Conservation (phyloP, 345 rosid genomes). For the Bruguiera sexangula region DNA sequence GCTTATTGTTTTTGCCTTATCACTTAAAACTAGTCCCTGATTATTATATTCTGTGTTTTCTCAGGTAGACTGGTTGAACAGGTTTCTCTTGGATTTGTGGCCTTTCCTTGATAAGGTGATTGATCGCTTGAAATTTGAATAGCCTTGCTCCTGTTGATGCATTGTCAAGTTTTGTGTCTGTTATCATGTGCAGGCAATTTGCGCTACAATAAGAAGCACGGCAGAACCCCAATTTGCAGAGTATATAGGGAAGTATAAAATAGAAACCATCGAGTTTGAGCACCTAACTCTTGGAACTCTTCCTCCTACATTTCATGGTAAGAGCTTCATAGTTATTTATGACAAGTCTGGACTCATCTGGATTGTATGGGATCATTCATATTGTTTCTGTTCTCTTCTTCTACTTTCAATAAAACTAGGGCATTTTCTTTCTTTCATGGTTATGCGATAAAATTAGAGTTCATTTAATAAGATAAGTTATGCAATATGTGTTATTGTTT, state of each 20-base stretch:
- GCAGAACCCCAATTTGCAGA: constrained; percentile 56
- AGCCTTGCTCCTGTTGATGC: constrained; percentile 1
- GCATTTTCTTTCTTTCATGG: neutral
- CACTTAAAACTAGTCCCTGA: neutral
- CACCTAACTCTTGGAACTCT: constrained; percentile 56
- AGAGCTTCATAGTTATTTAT: constrained; percentile 2
- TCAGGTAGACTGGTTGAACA: constrained; percentile 81
- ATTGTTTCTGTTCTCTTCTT: neutral
- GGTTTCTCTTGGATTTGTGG: constrained; percentile 60
- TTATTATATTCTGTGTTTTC: constrained; percentile 6
- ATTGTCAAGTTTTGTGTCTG: neutral
- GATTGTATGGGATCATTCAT: neutral
- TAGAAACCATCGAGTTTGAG: constrained; percentile 53
- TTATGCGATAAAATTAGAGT: neutral
- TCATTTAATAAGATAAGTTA: neutral
- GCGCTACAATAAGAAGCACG: constrained; percentile 41
- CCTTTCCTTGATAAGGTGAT: constrained; percentile 71
- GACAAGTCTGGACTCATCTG: neutral
- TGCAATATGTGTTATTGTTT: neutral
- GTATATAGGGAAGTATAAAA: constrained; percentile 45
- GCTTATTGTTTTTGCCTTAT: neutral
- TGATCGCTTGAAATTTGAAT: constrained; percentile 8
- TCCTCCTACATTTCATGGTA: constrained; percentile 67
- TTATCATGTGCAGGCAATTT: constrained; percentile 47
- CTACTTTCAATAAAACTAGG: neutral